A percentile compares a stretch with the other conserved stretches of the same genome.
phyloP scores from a whole-genome alignment of 2,329 filamentous ascomycete species.

The Calonectria multiphialidica region DNA sequence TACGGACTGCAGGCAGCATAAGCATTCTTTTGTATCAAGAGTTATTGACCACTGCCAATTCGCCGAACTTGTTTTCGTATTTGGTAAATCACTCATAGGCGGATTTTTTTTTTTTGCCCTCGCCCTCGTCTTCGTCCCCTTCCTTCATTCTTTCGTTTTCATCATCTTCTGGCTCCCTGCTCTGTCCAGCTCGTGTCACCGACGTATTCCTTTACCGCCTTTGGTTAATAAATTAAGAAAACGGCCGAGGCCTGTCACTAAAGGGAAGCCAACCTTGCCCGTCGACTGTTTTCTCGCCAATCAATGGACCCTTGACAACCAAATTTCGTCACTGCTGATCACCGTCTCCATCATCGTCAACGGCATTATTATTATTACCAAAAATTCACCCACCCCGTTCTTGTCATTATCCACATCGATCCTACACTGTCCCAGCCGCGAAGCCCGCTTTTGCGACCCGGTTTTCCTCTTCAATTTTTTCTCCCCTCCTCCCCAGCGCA shows the following conservation, averaged over 20 bases:
- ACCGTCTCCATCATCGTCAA: conserved; percentile 4
- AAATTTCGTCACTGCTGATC: conserved; percentile 7
- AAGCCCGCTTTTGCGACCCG: conserved; percentile 12
- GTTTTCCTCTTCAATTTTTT: not conserved
- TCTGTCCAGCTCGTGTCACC: not conserved
- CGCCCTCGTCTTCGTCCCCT: too few species aligned
- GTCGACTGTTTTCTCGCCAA: not conserved
- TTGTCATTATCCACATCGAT: conserved; percentile 7
- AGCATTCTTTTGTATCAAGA: not conserved
- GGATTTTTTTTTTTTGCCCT: not conserved
- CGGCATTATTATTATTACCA: conserved; percentile 2
- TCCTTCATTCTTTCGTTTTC: not conserved
- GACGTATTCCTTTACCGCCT: not conserved
- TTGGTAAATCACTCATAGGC: not conserved
- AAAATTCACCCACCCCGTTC: conserved; percentile 1
- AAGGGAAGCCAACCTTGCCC: not conserved
- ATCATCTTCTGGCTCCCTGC: too few species aligned
- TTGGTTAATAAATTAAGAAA: not conserved
- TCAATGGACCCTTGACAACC: not conserved
- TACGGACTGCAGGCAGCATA: not conserved
- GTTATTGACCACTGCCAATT: not conserved
- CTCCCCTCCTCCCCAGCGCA: not conserved
- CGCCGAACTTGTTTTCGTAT: not conserved
- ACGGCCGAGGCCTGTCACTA: not conserved
- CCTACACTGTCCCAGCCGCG: not conserved